A percentile compares a stretch with the other conserved stretches of the same genome.
These are phyloP conservation scores for Coniochaeta pulveracea DNA, from an alignment of 2,329 filamentous ascomycete species.

Conservation along the genomic window DNA sequence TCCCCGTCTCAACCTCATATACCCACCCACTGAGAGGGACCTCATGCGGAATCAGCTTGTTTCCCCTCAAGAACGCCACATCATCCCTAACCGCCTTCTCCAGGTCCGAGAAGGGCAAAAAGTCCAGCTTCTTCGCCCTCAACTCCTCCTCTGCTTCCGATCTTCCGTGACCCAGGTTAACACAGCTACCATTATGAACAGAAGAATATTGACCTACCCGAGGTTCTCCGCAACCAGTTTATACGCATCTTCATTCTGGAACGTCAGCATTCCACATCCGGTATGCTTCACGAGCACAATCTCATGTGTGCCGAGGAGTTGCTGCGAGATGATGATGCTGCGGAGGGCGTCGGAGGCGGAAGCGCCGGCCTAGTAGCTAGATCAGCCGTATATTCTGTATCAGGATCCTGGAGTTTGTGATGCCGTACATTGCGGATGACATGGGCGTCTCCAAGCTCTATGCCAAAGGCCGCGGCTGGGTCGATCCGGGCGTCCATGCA, in stretches of 20 bases:
- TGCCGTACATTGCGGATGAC: slow-evolving; percentile 53
- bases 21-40: slow-evolving; percentile 61
- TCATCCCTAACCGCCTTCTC: slow-evolving; percentile 56
- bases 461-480: slow-evolving; percentile 56
- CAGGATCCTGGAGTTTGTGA: background rate
- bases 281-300: slow-evolving; percentile 67
- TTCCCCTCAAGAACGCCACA: slow-evolving; percentile 48
- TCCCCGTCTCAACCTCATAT: slow-evolving; percentile 68
- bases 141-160: slow-evolving; percentile 11
- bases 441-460: slow-evolving; percentile 66
- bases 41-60: slow-evolving; percentile 45
- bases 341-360: slow-evolving; percentile 59
- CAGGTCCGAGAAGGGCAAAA: slow-evolving; percentile 54
- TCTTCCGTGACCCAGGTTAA: no score
- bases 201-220: slow-evolving; percentile 25
- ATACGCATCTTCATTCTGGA: slow-evolving; percentile 46
- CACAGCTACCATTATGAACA: no score
- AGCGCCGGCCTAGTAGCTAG: slow-evolving; percentile 42
- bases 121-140: slow-evolving; percentile 35
- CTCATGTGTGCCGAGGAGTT: slow-evolving; percentile 65
- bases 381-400: background rate
- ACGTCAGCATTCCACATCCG: slow-evolving; percentile 65
- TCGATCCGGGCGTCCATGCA: slow-evolving; percentile 77
- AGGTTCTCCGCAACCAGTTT: slow-evolving; percentile 48
- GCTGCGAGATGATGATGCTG: slow-evolving; percentile 67